Conservation (phyloP, 139 green algal species). For the Ettlia oleoabundans region DNA sequence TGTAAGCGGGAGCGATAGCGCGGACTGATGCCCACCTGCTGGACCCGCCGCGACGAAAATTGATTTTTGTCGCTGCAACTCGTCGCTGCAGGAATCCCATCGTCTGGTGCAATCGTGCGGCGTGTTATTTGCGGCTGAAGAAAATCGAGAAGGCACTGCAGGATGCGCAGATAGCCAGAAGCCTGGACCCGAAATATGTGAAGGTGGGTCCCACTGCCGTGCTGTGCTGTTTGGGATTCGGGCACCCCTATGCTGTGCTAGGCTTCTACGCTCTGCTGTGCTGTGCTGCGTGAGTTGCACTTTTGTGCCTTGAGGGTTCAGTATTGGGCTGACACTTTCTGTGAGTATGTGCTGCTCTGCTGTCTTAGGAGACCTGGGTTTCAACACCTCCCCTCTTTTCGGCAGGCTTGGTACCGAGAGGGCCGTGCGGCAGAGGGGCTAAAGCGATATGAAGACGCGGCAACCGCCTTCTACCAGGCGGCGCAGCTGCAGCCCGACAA, state of each 20-base stretch:
- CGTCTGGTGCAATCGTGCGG: slow-evolving; percentile 58
- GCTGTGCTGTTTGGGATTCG: background rate
- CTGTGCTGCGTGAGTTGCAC: no score
- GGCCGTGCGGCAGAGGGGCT: slow-evolving; percentile 46
- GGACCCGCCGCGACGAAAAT: no score
- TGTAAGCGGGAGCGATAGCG: no score
- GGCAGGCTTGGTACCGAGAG: slow-evolving; percentile 55
- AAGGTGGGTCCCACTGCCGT: slow-evolving; percentile 30
- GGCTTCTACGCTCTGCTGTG: no score
- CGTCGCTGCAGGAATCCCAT: slow-evolving; percentile 28
- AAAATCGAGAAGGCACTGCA: slow-evolving; percentile 36
- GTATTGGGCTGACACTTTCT: no score
- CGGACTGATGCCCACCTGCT: background rate
- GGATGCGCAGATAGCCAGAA: slow-evolving; percentile 45
- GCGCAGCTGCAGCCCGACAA: slow-evolving; percentile 28
- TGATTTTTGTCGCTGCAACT: no score
- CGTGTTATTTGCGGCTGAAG: slow-evolving; percentile 37
- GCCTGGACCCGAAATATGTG: slow-evolving; percentile 38
- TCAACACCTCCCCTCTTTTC: background rate
- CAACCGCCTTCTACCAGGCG: slow-evolving; percentile 39
- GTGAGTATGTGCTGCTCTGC: no score
- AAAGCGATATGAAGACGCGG: slow-evolving; percentile 49
- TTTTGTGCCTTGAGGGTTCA: no score
- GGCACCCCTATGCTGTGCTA: no score
- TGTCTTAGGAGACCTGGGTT: no score